phyloP scores from a whole-genome alignment of 306 rosid species.

The Astragalus membranaceus region DNA sequence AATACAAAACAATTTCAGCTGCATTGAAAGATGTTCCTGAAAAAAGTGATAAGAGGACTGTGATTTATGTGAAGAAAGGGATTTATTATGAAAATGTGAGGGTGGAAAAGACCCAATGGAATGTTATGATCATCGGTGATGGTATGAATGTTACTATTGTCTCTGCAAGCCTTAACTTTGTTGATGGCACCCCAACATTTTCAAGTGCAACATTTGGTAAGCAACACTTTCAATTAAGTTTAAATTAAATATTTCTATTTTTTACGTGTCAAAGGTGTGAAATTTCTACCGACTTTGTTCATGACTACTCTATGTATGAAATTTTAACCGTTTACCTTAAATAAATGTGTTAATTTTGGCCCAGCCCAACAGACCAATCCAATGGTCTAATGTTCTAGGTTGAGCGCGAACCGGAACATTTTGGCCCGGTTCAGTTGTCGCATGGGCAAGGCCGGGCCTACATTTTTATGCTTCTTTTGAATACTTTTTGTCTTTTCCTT shows the following conservation, averaged over 20 bases:
- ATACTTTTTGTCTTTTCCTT: too few species aligned
- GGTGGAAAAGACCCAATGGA: conserved; percentile 64
- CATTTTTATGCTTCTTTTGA: too few species aligned
- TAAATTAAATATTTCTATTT: not conserved
- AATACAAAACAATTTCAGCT: conserved; percentile 40
- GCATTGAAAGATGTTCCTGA: conserved; percentile 56
- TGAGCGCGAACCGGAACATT: too few species aligned
- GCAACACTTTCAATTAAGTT: not conserved
- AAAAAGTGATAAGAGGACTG: conserved; percentile 46
- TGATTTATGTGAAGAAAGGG: conserved; percentile 69
- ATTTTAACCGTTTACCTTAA: too few species aligned
- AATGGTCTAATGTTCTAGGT: too few species aligned
- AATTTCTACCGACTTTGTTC: too few species aligned
- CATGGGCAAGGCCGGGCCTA: too few species aligned
- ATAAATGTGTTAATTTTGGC: too few species aligned
- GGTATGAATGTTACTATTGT: conserved; percentile 57
- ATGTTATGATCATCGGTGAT: conserved; percentile 72
- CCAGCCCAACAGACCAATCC: too few species aligned
- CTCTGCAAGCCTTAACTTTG: conserved; percentile 43
- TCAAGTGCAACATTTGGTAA: conserved; percentile 74
- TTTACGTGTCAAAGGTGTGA: too few species aligned
- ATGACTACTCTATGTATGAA: too few species aligned
- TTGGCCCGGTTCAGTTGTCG: too few species aligned
- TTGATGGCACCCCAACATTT: conserved; percentile 84
- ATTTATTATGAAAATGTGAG: conserved; percentile 51